Evolutionary conservation across 2,329 filamentous ascomycete species (phyloP).

Genomic region (Alternaria tenuissima): DNA sequence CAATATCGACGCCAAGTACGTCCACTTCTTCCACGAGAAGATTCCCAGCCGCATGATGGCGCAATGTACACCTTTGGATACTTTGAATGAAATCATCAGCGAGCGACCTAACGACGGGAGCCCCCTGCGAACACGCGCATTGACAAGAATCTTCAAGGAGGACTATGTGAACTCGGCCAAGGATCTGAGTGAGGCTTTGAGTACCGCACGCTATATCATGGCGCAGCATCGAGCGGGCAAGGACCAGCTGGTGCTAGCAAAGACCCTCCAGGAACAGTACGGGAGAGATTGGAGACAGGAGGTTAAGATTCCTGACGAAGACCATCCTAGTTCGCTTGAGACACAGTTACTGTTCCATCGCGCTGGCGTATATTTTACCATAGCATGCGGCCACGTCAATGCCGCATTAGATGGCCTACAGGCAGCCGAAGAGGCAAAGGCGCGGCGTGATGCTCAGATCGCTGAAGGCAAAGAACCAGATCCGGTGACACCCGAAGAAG

Average conservation of each 20-base stretch:
- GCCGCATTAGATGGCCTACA: constrained; percentile 62
- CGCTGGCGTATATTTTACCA: constrained; percentile 73
- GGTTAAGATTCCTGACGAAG: constrained; percentile 64
- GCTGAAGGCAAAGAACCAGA: constrained; percentile 39
- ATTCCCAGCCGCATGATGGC: constrained; percentile 78
- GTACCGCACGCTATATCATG: constrained; percentile 61
- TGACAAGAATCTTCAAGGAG: constrained; percentile 77
- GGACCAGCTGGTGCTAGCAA: constrained; percentile 63
- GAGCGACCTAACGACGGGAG: constrained; percentile 70
- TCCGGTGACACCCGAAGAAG: constrained; percentile 55
- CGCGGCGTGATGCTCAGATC: constrained; percentile 31
- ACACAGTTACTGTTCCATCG: constrained; percentile 79
- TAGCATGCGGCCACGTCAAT: constrained; percentile 73
- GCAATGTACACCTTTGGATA: constrained; percentile 72
- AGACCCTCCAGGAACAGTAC: constrained; percentile 51
- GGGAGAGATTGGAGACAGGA: constrained; percentile 60
- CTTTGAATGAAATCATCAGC: constrained; percentile 72
- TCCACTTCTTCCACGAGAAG: constrained; percentile 94
- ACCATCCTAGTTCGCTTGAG: constrained; percentile 79
- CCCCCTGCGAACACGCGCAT: constrained; percentile 74
- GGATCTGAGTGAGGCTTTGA: constrained; percentile 75
- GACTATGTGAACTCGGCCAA: constrained; percentile 73
- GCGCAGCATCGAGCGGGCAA: constrained; percentile 61
- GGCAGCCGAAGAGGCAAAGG: constrained; percentile 49
- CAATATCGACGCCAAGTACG: constrained; percentile 80